Evolutionary conservation across 306 rosid species (phyloP), one percentile per base, ranked within the genome.

Genomic region (Astragalus membranaceus): DNA sequence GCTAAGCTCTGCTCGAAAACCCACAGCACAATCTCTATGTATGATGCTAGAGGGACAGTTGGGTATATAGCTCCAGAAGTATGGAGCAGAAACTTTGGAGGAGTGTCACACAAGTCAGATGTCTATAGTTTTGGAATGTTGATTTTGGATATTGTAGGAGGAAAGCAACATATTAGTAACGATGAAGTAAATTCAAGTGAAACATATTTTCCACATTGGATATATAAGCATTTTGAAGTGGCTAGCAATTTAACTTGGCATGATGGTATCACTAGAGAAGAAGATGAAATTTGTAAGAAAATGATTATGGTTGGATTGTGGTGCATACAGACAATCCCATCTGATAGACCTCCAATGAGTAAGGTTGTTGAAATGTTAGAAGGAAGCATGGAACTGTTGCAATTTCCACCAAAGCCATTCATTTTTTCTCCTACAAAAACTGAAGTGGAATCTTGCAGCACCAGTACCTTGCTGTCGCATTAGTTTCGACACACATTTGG

Each of bases 101-200:
- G 65, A 29, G 84, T 85, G 7, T 85, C 90, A 0, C 65, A 67
- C 0, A 85, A 85, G 46, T 80, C 84, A 2, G 80, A 85, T 65
- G 87, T 80, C 0, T 83, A 80, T 50, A 83, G 84, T 3, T 86
- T 78, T 39, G 86, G 86, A 56, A 83, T 86, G 88, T 65, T 86
- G 82, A 58, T 83, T 36, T 32, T 78, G 26, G 84, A 83, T 50
- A 73, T 83, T 74, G 82, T 65, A 30, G 86, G 82, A 6, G 86
- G 72, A 29, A 66, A 52, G 58, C 67, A 80, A 68, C 75, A 78
- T 10, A 36, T 52, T 0, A 74, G 32, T 4, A 57, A 2, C n/a
- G 60, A 2, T 16, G 70, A 42, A 70, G 62, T 2, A 37, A 6
- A 47, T n/a, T 39, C 71, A 1, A 78, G 65, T 73, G 82, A 83